phyloP scores from a whole-genome alignment of 2,329 filamentous ascomycete species.

The Exophiala sp. region DNA sequence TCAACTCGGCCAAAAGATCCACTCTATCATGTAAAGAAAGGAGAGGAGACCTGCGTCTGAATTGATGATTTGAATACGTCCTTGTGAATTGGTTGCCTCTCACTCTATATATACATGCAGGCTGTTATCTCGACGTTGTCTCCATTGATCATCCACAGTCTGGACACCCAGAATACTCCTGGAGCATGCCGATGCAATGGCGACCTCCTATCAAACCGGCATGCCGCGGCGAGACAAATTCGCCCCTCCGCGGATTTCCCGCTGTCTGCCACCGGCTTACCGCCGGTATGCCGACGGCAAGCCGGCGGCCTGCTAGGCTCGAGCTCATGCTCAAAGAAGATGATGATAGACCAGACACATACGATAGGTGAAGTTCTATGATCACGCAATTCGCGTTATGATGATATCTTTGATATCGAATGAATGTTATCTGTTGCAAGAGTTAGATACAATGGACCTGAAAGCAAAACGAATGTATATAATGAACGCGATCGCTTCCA shows the following conservation, averaged over 20 bases:
- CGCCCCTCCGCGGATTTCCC: too few relatives aligned
- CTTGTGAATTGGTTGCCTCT: not conserved
- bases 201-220: conserved; percentile 6
- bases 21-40: too few relatives aligned
- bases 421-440: not conserved
- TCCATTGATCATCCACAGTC: too few relatives aligned
- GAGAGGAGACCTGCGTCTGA: not conserved
- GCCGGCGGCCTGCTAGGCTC: conserved; percentile 14
- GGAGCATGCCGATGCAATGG: not conserved
- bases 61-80: not conserved
- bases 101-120: not conserved
- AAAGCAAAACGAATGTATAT: not conserved
- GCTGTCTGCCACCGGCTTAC: not conserved
- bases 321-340: not conserved
- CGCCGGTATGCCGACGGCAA: conserved; percentile 22
- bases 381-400: not conserved
- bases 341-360: too few relatives aligned
- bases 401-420: conserved; percentile 1
- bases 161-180: too few relatives aligned
- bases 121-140: not conserved
- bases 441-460: not conserved
- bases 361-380: not conserved
- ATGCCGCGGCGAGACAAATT: too few relatives aligned
- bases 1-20: not conserved
- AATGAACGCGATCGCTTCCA: not conserved